Evolutionary conservation across 2,329 filamentous ascomycete genomes (phyloP).

Genomic region (Parastagonospora avenae): DNA sequence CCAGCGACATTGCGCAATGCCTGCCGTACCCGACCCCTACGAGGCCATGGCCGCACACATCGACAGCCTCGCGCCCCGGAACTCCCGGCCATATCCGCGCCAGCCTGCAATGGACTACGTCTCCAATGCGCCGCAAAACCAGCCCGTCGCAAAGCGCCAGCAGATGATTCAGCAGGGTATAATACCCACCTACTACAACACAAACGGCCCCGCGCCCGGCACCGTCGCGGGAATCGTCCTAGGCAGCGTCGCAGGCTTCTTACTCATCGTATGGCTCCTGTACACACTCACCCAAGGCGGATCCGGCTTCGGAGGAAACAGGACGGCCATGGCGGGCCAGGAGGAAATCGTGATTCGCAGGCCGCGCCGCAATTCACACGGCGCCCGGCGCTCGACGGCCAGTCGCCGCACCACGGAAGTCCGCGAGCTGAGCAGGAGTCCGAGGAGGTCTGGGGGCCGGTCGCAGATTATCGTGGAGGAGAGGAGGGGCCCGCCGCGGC

Average conservation of each 20-base stretch:
- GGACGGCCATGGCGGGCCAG: conserved; percentile 50
- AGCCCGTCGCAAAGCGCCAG: conserved; percentile 24
- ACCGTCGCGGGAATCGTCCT: conserved; percentile 66
- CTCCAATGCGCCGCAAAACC: conserved; percentile 16
- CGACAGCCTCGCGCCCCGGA: conserved; percentile 29
- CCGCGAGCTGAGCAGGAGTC: conserved; percentile 46
- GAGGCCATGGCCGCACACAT: conserved; percentile 27
- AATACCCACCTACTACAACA: conserved; percentile 67
- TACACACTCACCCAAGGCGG: conserved; percentile 47
- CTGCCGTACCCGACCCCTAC: conserved; percentile 27
- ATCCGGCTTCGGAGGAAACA: conserved; percentile 36
- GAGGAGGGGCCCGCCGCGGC: conserved; percentile 34
- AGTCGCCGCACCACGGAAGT: conserved; percentile 38
- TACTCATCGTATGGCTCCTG: conserved; percentile 59
- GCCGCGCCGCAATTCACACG: conserved; percentile 32
- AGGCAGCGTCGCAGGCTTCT: conserved; percentile 59
- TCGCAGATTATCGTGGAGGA: conserved; percentile 48
- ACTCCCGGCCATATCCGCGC: conserved; percentile 20
- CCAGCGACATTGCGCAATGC: conserved; percentile 29
- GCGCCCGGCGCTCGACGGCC: conserved; percentile 35
- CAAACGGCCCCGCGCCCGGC: conserved; percentile 59
- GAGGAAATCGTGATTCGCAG: conserved; percentile 63
- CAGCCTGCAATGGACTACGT: conserved; percentile 20
- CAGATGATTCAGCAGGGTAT: conserved; percentile 42
- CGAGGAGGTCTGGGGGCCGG: conserved; percentile 35